These are phyloP conservation scores for Penicillium sp. DNA, from an alignment of 2,329 filamentous ascomycete genomes.

Conservation along the genomic window DNA sequence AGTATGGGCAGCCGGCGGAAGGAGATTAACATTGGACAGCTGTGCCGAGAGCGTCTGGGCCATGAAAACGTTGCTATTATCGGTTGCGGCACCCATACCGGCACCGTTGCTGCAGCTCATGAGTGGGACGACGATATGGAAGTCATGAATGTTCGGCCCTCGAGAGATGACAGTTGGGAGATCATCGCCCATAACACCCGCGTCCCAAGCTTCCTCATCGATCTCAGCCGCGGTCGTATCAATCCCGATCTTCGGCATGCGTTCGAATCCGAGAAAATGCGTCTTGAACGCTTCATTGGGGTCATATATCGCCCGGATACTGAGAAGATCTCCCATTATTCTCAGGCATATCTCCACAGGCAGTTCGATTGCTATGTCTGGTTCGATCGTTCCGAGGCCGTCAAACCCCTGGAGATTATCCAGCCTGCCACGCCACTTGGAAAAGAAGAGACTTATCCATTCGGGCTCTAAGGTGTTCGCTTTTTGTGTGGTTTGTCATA, in stretches of 20 bases:
- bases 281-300: slow-evolving; percentile 53
- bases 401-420: slow-evolving; percentile 46
- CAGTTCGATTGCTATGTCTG: slow-evolving; percentile 53
- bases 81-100: slow-evolving; percentile 51
- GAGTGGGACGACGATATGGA: slow-evolving; percentile 53
- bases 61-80: slow-evolving; percentile 43
- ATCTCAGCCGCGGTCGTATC: slow-evolving; percentile 42
- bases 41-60: slow-evolving; percentile 49
- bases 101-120: slow-evolving; percentile 53
- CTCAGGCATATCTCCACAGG: slow-evolving; percentile 44
- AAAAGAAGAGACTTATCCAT: slow-evolving; percentile 52
- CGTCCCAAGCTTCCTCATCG: slow-evolving; percentile 47
- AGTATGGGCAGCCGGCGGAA: slow-evolving; percentile 47
- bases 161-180: slow-evolving; percentile 51
- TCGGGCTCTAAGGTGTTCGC: slow-evolving; percentile 48
- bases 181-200: slow-evolving; percentile 49
- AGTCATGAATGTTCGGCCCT: slow-evolving; percentile 50
- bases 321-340: slow-evolving; percentile 52
- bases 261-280: slow-evolving; percentile 36
- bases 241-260: slow-evolving; percentile 37
- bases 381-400: slow-evolving; percentile 50
- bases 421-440: slow-evolving; percentile 46
- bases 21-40: slow-evolving; percentile 54
- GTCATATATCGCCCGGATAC: slow-evolving; percentile 54
- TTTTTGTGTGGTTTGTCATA: too few species aligned